These are phyloP conservation scores for Russula lepida DNA, from an alignment of 768 basidiomycete species.

Conservation along the genomic window DNA sequence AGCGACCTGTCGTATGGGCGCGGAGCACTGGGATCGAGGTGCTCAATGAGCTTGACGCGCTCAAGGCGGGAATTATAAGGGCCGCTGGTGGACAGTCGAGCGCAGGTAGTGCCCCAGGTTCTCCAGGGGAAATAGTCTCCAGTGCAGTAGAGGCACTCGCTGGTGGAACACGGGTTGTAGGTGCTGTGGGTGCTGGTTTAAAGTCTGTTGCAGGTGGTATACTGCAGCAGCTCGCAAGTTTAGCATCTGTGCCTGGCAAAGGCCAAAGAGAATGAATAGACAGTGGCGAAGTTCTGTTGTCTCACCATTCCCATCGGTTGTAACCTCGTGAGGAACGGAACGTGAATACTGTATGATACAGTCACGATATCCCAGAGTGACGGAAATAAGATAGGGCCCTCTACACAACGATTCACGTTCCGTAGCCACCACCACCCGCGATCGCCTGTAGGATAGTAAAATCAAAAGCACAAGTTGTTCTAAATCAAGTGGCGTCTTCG, in stretches of 20 bases:
- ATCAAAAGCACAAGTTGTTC: no score
- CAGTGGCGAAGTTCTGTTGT: background rate
- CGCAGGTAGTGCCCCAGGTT: conserved; percentile 10
- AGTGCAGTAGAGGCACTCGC: conserved; percentile 40
- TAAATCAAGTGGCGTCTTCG: background rate
- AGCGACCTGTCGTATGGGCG: conserved; percentile 71
- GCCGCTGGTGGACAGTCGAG: conserved; percentile 47
- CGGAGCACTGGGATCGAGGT: conserved; percentile 85
- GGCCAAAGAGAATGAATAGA: background rate
- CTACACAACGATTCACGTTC: no score
- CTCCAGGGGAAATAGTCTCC: conserved; percentile 27
- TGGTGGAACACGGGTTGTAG: conserved; percentile 29
- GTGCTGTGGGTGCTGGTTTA: conserved; percentile 26
- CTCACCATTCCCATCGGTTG: no score
- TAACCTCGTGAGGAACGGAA: no score
- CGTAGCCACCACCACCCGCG: no score
- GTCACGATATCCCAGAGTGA: no score
- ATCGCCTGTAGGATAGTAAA: no score
- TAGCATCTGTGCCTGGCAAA: background rate
- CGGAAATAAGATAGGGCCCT: no score
- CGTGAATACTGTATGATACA: no score
- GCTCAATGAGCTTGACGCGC: conserved; percentile 74
- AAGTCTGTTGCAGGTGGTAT: conserved; percentile 26
- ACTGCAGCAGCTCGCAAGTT: conserved; percentile 26
- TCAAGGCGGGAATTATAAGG: conserved; percentile 83